A percentile compares a stretch with the other conserved stretches of the same genome.
Conservation (phyloP, 768 basidiomycete genomes). For the Trichaptum fuscoviolaceum region DNA sequence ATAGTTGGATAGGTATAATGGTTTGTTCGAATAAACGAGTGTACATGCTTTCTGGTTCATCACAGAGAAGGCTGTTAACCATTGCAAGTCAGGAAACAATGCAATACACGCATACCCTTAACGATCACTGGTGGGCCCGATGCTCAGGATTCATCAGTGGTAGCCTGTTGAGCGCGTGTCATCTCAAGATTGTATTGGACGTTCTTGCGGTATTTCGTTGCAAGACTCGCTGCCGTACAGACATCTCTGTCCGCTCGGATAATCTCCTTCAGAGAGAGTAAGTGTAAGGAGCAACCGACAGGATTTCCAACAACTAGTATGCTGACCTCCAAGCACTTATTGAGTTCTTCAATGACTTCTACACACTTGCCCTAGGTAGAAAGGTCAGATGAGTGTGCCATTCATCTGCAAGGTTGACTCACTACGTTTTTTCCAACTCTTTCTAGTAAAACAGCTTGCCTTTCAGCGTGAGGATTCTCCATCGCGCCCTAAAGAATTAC, state of each 20-base stretch:
- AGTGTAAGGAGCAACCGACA: not conserved
- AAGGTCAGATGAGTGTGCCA: conserved; percentile 4
- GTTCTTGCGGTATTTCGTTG: conserved; percentile 87
- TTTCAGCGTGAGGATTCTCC: conserved; percentile 95
- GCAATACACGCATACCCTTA: too few species aligned
- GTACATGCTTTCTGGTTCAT: too few species aligned
- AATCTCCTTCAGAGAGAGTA: conserved; percentile 52
- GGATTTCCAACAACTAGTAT: not conserved
- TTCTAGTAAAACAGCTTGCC: conserved; percentile 85
- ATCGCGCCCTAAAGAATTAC: conserved; percentile 31
- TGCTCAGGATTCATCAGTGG: not conserved
- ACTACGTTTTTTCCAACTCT: conserved; percentile 89
- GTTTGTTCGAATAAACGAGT: too few species aligned
- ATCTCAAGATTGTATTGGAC: conserved; percentile 89
- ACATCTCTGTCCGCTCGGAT: conserved; percentile 71
- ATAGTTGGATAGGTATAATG: not conserved
- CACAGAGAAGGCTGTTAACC: too few species aligned
- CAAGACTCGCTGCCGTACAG: conserved; percentile 76
- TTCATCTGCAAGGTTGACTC: conserved; percentile 18
- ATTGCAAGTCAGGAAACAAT: not conserved
- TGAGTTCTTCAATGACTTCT: conserved; percentile 84
- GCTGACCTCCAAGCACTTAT: conserved; percentile 76
- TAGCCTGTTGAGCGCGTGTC: conserved; percentile 38
- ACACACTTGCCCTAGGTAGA: conserved; percentile 80
- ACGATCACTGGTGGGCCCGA: too few species aligned